Conservation (phyloP, 768 basidiomycete species). For the Lactarius deliciosus region DNA sequence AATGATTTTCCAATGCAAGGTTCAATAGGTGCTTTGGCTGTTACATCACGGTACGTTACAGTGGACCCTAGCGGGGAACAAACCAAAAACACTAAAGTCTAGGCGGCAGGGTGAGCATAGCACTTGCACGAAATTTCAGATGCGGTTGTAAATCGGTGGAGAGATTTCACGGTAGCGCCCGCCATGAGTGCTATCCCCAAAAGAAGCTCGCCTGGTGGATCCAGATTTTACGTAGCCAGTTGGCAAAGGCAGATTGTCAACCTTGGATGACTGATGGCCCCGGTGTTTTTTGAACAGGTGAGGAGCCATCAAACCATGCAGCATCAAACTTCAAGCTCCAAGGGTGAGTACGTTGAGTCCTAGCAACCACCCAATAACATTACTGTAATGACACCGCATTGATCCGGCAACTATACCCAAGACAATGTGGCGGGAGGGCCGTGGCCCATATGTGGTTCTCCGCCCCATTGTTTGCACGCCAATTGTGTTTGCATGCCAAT, state of each 20-base stretch:
- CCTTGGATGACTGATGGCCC: neutral
- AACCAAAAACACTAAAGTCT: neutral
- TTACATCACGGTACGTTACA: neutral
- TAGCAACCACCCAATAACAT: neutral
- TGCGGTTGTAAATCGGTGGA: neutral
- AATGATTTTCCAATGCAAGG: neutral
- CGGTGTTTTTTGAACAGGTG: neutral
- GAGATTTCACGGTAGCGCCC: neutral
- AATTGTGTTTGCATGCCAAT: neutral
- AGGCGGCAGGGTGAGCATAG: neutral
- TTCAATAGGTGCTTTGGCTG: neutral
- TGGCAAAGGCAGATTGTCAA: neutral
- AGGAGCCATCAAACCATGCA: neutral
- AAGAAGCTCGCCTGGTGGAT: neutral
- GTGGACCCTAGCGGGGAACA: neutral
- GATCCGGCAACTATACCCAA: neutral
- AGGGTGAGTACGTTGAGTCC: neutral
- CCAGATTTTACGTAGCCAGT: neutral
- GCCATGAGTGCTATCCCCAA: neutral
- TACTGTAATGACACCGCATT: neutral
- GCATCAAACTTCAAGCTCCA: neutral
- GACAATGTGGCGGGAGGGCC: neutral
- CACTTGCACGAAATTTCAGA: neutral
- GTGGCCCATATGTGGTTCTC: neutral
- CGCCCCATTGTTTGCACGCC: too few species aligned